Evolutionary conservation across 2,329 filamentous ascomycete species (phyloP).

Genomic region (Colletotrichum sp.): DNA sequence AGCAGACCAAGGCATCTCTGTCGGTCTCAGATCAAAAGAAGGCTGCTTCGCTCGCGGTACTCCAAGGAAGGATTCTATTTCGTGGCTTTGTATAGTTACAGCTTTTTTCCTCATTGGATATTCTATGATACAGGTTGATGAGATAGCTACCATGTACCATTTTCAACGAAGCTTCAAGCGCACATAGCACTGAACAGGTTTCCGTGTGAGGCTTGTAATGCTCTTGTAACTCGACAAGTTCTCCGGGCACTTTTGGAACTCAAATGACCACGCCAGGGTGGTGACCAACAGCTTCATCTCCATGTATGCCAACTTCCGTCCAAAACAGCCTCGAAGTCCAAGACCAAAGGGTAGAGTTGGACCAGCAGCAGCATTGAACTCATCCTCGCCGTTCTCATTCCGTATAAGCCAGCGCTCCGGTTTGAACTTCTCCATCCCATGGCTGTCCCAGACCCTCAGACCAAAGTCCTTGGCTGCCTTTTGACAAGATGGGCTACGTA

Average conservation of each 20-base stretch:
- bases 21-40: background rate
- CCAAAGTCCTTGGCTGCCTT: background rate
- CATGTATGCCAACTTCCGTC: slow-evolving; percentile 30
- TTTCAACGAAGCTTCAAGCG: background rate
- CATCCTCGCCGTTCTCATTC: background rate
- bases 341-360: slow-evolving; percentile 28
- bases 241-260: slow-evolving; percentile 11
- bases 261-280: slow-evolving; percentile 31
- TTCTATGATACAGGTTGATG: background rate
- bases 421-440: slow-evolving; percentile 13
- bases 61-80: background rate
- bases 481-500: slow-evolving; percentile 7
- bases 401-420: slow-evolving; percentile 26
- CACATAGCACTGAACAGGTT: background rate
- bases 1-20: background rate
- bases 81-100: background rate
- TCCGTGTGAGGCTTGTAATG: background rate
- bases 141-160: background rate
- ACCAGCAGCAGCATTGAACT: slow-evolving; percentile 28
- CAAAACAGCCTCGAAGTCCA: slow-evolving; percentile 30
- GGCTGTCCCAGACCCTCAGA: background rate
- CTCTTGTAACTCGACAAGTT: background rate
- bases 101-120: fast-evolving
- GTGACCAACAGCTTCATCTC: slow-evolving; percentile 29
- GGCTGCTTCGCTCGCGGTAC: background rate